A percentile compares a stretch with the other conserved stretches of the same genome.
These are phyloP conservation scores for Dryas integrifolia DNA, from an alignment of 331 rosid genomes.

Conservation along the genomic window DNA sequence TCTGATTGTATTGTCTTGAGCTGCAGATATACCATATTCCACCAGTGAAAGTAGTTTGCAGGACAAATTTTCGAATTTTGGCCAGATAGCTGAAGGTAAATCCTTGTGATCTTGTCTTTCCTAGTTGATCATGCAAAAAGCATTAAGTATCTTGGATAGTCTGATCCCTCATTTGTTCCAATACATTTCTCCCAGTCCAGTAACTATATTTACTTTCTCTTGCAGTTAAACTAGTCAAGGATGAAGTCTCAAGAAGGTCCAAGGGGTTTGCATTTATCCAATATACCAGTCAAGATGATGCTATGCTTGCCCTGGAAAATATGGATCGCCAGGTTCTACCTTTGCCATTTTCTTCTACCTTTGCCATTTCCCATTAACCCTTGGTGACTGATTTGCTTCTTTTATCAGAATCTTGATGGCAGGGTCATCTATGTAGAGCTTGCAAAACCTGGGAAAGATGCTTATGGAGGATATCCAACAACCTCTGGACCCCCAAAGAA, in stretches of 20 bases:
- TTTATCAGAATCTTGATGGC: slow-evolving; percentile 51
- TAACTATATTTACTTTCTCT: slow-evolving; percentile 1
- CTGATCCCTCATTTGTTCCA: slow-evolving; percentile 1
- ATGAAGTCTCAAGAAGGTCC: slow-evolving; percentile 45
- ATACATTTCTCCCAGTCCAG: background rate
- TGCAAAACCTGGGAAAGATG: slow-evolving; percentile 56
- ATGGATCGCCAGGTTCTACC: slow-evolving; percentile 78
- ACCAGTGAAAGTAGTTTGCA: slow-evolving; percentile 53
- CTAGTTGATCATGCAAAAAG: background rate
- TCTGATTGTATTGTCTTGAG: slow-evolving; percentile 21
- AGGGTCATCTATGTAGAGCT: slow-evolving; percentile 60
- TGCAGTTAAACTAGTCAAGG: slow-evolving; percentile 65
- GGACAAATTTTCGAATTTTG: slow-evolving; percentile 72
- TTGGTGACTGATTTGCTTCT: slow-evolving; percentile 10
- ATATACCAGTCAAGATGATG: slow-evolving; percentile 67
- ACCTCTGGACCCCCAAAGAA: slow-evolving; percentile 72
- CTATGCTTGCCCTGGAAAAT: slow-evolving; percentile 77
- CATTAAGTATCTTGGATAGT: background rate
- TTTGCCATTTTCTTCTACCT: background rate
- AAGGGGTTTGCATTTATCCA: slow-evolving; percentile 88
- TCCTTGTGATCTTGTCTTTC: slow-evolving; percentile 13
- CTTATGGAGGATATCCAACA: slow-evolving; percentile 39
- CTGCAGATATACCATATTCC: slow-evolving; percentile 81
- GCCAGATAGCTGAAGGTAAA: slow-evolving; percentile 82
- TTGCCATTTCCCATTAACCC: background rate